These are phyloP conservation scores for Xerocomus brunneocitrinus DNA, from an alignment of 768 basidiomycete species.

Conservation along the genomic window DNA sequence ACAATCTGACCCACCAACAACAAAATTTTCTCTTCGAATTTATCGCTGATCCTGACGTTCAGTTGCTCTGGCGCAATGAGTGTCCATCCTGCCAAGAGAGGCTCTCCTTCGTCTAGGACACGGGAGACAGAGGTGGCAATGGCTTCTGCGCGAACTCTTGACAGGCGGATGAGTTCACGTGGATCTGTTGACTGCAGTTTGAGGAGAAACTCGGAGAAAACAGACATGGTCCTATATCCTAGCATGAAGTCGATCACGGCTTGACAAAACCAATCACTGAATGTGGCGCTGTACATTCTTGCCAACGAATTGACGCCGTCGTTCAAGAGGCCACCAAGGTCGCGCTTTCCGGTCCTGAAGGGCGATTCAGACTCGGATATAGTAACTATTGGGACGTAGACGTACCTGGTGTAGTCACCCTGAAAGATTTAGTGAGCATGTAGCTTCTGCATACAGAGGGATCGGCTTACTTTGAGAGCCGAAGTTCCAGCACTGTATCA, in stretches of 20 bases:
- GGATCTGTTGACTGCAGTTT: constrained; percentile 92
- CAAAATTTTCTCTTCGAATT: constrained; percentile 92
- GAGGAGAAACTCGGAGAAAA: constrained; percentile 91
- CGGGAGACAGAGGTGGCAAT: constrained; percentile 83
- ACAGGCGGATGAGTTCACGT: constrained; percentile 79
- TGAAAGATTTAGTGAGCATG: constrained; percentile 26
- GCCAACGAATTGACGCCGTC: constrained; percentile 95
- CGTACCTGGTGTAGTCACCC: constrained; percentile 84
- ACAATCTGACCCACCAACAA: constrained; percentile 59
- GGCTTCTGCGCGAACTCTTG: constrained; percentile 87
- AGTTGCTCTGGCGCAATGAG: constrained; percentile 78
- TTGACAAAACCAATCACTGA: constrained; percentile 95
- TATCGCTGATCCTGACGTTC: constrained; percentile 65
- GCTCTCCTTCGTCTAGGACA: constrained; percentile 72
- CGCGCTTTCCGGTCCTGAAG: constrained; percentile 88
- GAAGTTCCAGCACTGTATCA: constrained; percentile 84
- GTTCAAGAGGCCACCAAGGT: constrained; percentile 85
- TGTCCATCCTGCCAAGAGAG: constrained; percentile 84
- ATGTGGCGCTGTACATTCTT: constrained; percentile 83
- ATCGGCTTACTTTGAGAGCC: constrained; percentile 73
- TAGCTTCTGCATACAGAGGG: not conserved
- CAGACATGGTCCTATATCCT: constrained; percentile 78
- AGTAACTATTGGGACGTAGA: not conserved
- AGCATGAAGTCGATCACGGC: constrained; percentile 92
- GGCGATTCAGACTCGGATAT: constrained; percentile 4